Evolutionary conservation across 1,284 basidiomycete species (phyloP), one percentile per base, ranked within the genome.

Genomic region (Stygiomarasmius scandens): DNA sequence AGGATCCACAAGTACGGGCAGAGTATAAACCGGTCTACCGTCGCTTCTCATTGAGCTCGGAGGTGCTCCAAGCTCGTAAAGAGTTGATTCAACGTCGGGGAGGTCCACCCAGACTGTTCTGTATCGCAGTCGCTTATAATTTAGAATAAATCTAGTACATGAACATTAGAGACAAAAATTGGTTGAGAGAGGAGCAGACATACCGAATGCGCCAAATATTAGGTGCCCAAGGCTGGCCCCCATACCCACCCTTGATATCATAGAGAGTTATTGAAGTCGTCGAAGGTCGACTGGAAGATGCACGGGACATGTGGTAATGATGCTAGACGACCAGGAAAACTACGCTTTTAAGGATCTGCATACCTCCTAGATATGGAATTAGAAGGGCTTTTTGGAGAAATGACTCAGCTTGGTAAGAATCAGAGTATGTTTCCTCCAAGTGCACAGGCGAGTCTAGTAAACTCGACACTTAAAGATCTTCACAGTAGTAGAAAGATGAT

Each of bases 41-140:
- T 89, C 86, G 36, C 74, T 73, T 12, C 77, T 76, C 19, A 70
- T 57, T 1, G 79, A 74, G 2, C 82, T 81, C 0, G 86, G 82
- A 5, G 80, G 82, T 0, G 87, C 88, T 3, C 80, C 79, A 34
- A 89, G 82, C 2, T 77, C 71, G 22, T 77, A 79, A 22, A 90
- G 67, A 2, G 82, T 85, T 14, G 73, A 63, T 64, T 90, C 87
- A 27, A 90, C 77, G 44, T 90, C 83, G 41, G 84, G 78, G 59
- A 88, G 81, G 48, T 89, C 85, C 41, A 90, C 74, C 85, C 86
- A 89, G 29, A 78, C 72, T 0, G 89, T 90, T 49, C 78, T 78
- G 65, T 89, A 86, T 2, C 78, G 80, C 4, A 90, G 77, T 2
- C 85, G 79, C 66, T 90, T 90, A 67, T 81, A 90, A 66, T 90